These are phyloP conservation scores for Sequoiadendron giganteum DNA, from an alignment of 75 land plant genomes.

Conservation along the genomic window DNA sequence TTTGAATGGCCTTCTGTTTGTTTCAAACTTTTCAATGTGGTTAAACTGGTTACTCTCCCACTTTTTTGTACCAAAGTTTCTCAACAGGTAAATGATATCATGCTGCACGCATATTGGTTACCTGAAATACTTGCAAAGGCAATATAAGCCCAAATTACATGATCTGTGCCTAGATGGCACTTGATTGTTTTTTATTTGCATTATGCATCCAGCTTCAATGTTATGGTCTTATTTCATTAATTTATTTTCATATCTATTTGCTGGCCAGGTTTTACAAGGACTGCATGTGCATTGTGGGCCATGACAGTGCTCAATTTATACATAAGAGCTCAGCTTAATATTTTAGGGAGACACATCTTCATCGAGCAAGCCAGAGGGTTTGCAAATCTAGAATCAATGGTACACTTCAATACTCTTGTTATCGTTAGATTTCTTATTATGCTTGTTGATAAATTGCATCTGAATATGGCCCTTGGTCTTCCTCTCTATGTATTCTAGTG, in stretches of 20 bases:
- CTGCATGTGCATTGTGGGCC: slow-evolving; percentile 73
- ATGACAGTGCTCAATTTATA: slow-evolving; percentile 74
- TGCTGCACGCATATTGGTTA: background rate
- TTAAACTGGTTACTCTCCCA: background rate
- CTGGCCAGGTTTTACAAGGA: slow-evolving; percentile 78
- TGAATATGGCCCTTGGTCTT: background rate
- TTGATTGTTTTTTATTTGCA: background rate
- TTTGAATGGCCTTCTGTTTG: background rate
- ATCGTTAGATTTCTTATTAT: background rate
- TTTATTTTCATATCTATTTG: background rate
- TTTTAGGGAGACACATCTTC: slow-evolving; percentile 91
- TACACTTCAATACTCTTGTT: slow-evolving; percentile 12
- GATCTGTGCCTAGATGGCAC: background rate
- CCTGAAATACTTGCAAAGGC: background rate
- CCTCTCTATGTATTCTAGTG: background rate
- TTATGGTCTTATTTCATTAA: background rate
- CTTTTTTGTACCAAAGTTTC: background rate
- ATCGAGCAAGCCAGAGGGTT: slow-evolving; percentile 70
- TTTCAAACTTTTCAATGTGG: background rate
- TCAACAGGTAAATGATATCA: background rate
- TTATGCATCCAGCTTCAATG: background rate
- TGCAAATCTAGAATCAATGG: slow-evolving; percentile 48
- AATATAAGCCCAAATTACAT: background rate
- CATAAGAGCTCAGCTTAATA: slow-evolving; percentile 80
- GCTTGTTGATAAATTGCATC: background rate